A percentile compares a stretch with the other conserved stretches of the same genome.
Conservation (phyloP, 352 stramenopile species). For the Pythium phragmitis region DNA sequence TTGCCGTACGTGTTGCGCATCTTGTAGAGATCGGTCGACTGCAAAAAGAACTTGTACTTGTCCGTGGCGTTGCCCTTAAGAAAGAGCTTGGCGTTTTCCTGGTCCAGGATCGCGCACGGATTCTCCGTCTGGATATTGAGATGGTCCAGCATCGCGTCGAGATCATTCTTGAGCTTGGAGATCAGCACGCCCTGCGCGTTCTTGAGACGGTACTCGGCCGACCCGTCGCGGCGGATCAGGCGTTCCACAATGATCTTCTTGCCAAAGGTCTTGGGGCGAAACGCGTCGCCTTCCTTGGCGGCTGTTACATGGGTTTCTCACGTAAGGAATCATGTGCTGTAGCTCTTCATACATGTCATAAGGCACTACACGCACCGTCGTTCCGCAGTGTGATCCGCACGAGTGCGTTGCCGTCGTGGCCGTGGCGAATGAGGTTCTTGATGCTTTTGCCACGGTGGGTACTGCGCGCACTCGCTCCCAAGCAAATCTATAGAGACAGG, state of each 20-base stretch:
- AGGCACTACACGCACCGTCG: slow-evolving; percentile 34
- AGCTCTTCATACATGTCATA: background rate
- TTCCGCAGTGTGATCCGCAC: slow-evolving; percentile 94
- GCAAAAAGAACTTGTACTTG: slow-evolving; percentile 98
- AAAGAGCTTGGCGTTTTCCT: slow-evolving; percentile 98
- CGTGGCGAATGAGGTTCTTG: slow-evolving; percentile 95
- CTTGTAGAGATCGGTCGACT: slow-evolving; percentile 94
- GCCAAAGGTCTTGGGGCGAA: slow-evolving; percentile 90
- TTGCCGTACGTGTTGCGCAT: slow-evolving; percentile 88
- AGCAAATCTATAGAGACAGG: slow-evolving; percentile 89
- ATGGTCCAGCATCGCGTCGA: slow-evolving; percentile 93
- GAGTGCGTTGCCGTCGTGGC: slow-evolving; percentile 80
- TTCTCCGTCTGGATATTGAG: slow-evolving; percentile 96
- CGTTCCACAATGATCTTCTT: slow-evolving; percentile 93
- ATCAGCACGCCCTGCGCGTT: slow-evolving; percentile 54
- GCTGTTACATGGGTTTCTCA: background rate
- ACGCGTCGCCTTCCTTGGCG: slow-evolving; percentile 84
- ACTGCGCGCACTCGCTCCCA: slow-evolving; percentile 90
- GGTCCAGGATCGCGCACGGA: slow-evolving; percentile 95
- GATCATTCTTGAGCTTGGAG: slow-evolving; percentile 89
- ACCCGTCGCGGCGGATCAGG: slow-evolving; percentile 83
- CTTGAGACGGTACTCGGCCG: slow-evolving; percentile 73
- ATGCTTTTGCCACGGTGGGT: slow-evolving; percentile 96
- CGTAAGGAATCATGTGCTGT: background rate
- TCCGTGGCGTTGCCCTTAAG: slow-evolving; percentile 92